Percentiles rank a stretch among this genome's conserved stretches.
Conservation (phyloP, 805 yeast genomes). For the Saturnispora mendoncae region DNA sequence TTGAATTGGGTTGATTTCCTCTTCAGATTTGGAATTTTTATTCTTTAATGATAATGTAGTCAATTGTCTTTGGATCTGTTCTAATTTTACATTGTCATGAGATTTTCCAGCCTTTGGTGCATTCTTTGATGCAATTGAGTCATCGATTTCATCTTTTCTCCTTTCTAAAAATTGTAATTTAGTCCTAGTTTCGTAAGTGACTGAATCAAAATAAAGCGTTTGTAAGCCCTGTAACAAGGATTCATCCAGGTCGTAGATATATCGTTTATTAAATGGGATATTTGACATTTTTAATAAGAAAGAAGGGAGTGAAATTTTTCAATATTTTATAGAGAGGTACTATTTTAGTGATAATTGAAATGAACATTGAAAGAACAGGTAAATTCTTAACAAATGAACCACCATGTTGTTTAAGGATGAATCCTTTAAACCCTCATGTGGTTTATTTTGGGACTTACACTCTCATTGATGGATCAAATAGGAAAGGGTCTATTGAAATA, state of each 20-base stretch:
- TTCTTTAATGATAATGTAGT: slow-evolving; percentile 5
- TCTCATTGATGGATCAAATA: slow-evolving; percentile 46
- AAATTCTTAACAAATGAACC: slow-evolving; percentile 48
- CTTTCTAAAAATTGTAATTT: slow-evolving; percentile 17
- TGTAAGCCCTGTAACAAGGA: slow-evolving; percentile 38
- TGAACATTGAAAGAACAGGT: slow-evolving; percentile 20
- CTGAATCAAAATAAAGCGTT: slow-evolving; percentile 46
- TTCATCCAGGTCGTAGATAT: slow-evolving; percentile 39
- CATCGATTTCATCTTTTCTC: slow-evolving; percentile 13
- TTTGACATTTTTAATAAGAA: neutral
- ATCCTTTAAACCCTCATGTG: slow-evolving; percentile 38
- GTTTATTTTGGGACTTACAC: slow-evolving; percentile 75
- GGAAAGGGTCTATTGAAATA: slow-evolving; percentile 56
- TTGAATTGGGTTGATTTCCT: neutral
- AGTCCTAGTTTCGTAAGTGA: slow-evolving; percentile 29
- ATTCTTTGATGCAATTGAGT: neutral
- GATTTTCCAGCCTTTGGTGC: slow-evolving; percentile 13
- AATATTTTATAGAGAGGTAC: no score
- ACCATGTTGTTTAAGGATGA: slow-evolving; percentile 71
- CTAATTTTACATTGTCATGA: slow-evolving; percentile 4
- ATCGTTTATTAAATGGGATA: slow-evolving; percentile 29
- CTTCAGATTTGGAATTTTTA: neutral
- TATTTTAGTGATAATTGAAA: neutral
- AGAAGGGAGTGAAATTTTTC: neutral
- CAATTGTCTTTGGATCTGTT: neutral